Percentiles rank a stretch among this genome's conserved stretches.
Conservation (phyloP, 306 rosid species). For the Trifolium fragiferum region DNA sequence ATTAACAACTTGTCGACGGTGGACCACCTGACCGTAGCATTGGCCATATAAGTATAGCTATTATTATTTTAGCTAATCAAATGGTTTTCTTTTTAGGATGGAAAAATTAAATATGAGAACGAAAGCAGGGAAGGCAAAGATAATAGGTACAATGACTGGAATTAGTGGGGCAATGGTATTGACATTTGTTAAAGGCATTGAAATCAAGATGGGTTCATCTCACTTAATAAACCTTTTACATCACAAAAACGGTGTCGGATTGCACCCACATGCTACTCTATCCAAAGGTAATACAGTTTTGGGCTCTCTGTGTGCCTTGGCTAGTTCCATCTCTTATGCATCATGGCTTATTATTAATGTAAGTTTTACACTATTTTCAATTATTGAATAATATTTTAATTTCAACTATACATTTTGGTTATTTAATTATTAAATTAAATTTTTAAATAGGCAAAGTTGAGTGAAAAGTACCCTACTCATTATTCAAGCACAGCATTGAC, state of each 20-base stretch:
- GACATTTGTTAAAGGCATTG: slow-evolving; percentile 56
- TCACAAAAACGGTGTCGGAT: neutral
- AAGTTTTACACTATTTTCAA: no score
- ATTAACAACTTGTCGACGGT: no score
- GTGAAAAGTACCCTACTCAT: slow-evolving; percentile 36
- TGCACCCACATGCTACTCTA: neutral
- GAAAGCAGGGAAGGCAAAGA: slow-evolving; percentile 54
- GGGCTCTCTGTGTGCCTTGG: slow-evolving; percentile 39
- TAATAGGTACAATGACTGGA: slow-evolving; percentile 49
- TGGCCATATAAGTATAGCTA: no score
- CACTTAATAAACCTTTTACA: slow-evolving; percentile 42
- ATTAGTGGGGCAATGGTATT: slow-evolving; percentile 63
- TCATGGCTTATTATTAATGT: slow-evolving; percentile 66
- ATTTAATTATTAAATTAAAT: neutral
- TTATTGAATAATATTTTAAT: neutral
- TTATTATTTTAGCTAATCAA: neutral
- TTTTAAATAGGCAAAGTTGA: slow-evolving; percentile 49
- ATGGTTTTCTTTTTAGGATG: slow-evolving; percentile 24
- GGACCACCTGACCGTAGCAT: no score
- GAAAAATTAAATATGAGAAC: slow-evolving; percentile 50
- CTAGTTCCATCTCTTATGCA: slow-evolving; percentile 39
- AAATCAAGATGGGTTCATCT: slow-evolving; percentile 34
- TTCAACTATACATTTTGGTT: neutral
- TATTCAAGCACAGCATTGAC: slow-evolving; percentile 48
- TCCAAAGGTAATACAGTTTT: neutral